Base-by-base conservation (phyloP, 2,329 filamentous ascomycete species). In the Akanthomyces muscarius region DNA sequence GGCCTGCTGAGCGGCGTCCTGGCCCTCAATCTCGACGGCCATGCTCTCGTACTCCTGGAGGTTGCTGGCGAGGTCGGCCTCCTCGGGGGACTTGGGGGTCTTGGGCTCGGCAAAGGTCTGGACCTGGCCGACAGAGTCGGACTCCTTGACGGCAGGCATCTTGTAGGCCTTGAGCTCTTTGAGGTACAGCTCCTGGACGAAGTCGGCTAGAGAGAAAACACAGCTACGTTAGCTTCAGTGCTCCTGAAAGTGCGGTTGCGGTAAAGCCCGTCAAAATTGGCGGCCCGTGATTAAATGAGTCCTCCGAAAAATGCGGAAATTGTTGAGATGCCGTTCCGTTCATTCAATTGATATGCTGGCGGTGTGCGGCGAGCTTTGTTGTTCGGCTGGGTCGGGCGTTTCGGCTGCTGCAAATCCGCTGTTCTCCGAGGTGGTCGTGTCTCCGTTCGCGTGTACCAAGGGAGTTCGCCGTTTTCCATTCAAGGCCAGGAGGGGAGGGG, bases 131-230 rank as follows among this genome's bases (percentile, higher is more conserved):
- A 94, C 89, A 75, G 93, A 83, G 75, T 98, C 95, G 72, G 86
- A 86, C 68, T 92, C 84, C 85, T 97, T 97, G 81, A 94, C 76
- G 69, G 87, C 82, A 63, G 90, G 83, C 68, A 88, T 82, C 86
- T 98, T 98, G 89, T 97, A 98, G 80, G 87, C 86, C 82, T 94
- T 95, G 76, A 99, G 88, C 81, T 98, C 93, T 78, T 89, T 90
- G 71, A 99, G 88, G 85, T 99, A 99, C 75, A 99, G 86, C 77
- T 98, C 94, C 81, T 98, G 95, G 72, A 99, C 91, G 73, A 97
- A 87, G 79, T 99, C 95, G 87, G 91, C 95, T 98, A 75, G 68
- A 58, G 30, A 41, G 13, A 4, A 45, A 50, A 62, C 18, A 60
- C 48, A 65, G 63, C 30, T 10, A 25, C 36, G 50, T 61, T 60